phyloP scores from a whole-genome alignment of 352 stramenopile species.

The Phytophthora colocasiae region DNA sequence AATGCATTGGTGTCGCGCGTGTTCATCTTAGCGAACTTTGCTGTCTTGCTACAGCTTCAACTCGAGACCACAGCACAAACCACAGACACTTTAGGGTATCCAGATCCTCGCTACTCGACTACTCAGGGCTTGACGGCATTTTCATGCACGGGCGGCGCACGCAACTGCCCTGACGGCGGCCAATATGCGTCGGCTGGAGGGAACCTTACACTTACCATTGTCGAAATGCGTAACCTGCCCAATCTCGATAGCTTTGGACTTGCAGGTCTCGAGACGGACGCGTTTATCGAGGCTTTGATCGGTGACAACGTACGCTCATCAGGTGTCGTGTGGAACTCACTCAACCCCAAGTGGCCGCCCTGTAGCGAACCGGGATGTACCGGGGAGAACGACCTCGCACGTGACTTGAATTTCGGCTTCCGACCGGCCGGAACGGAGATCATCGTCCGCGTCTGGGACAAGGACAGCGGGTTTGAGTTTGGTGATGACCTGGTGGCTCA shows the following conservation, averaged over 20 bases:
- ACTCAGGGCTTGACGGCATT: slow-evolving; percentile 64
- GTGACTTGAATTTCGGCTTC: slow-evolving; percentile 89
- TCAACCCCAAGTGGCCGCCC: slow-evolving; percentile 82
- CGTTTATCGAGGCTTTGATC: slow-evolving; percentile 79
- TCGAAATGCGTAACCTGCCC: slow-evolving; percentile 87
- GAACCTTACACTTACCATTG: slow-evolving; percentile 86
- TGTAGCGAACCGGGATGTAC: slow-evolving; percentile 57
- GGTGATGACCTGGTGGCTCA: slow-evolving; percentile 83
- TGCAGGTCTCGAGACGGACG: slow-evolving; percentile 71
- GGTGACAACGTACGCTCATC: slow-evolving; percentile 74
- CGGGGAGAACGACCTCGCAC: slow-evolving; percentile 50
- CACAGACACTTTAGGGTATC: slow-evolving; percentile 61
- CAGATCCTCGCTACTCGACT: slow-evolving; percentile 69
- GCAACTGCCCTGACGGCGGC: slow-evolving; percentile 75
- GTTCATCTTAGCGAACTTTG: slow-evolving; percentile 1
- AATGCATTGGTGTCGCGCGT: slow-evolving; percentile 13
- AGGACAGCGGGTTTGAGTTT: slow-evolving; percentile 90
- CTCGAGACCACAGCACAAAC: slow-evolving; percentile 46
- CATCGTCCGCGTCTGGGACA: slow-evolving; percentile 71
- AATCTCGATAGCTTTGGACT: slow-evolving; percentile 83
- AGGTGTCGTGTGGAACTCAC: slow-evolving; percentile 64
- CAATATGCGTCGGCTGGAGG: slow-evolving; percentile 82
- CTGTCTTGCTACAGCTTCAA: slow-evolving; percentile 15
- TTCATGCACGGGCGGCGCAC: slow-evolving; percentile 69
- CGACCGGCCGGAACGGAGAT: slow-evolving; percentile 82